Conservation (phyloP, 2,329 filamentous ascomycete genomes). For the Penicillium sp. region DNA sequence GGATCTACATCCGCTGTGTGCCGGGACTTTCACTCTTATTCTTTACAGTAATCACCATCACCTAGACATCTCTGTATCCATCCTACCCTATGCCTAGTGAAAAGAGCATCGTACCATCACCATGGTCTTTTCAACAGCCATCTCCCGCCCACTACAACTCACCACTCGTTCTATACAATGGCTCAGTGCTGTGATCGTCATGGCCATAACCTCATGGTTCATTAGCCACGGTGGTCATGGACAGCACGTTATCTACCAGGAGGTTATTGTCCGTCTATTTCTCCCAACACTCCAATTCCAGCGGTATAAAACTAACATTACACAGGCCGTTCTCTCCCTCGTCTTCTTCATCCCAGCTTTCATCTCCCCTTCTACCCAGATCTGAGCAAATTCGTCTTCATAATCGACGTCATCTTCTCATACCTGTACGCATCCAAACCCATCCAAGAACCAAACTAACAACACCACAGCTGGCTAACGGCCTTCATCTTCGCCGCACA, state of each 20-base stretch:
- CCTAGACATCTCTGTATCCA: not conserved
- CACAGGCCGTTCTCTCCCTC: constrained; percentile 33
- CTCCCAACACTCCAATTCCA: not conserved
- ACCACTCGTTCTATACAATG: constrained; percentile 17
- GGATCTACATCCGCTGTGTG: constrained; percentile 10
- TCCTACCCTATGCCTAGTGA: too few species aligned
- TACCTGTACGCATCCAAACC: constrained; percentile 37
- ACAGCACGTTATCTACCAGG: constrained; percentile 22
- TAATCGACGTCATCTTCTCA: constrained; percentile 44
- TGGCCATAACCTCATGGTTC: constrained; percentile 22
- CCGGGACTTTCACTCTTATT: not conserved
- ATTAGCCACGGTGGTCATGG: constrained; percentile 16
- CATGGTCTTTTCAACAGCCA: constrained; percentile 23
- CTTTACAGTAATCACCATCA: not conserved
- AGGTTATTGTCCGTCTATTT: constrained; percentile 24
- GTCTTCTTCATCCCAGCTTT: constrained; percentile 43
- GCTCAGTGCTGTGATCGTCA: constrained; percentile 22
- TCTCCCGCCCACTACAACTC: constrained; percentile 32
- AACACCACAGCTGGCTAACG: constrained; percentile 41
- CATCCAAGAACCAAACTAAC: not conserved
- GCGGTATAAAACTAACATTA: constrained; percentile 1
- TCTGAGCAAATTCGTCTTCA: constrained; percentile 36
- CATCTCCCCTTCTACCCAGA: constrained; percentile 39
- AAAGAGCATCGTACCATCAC: not conserved
- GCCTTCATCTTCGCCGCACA: constrained; percentile 46